Evolutionary conservation across 257 asterid species (phyloP).

Genomic region (Salvia miltiorrhiza): DNA sequence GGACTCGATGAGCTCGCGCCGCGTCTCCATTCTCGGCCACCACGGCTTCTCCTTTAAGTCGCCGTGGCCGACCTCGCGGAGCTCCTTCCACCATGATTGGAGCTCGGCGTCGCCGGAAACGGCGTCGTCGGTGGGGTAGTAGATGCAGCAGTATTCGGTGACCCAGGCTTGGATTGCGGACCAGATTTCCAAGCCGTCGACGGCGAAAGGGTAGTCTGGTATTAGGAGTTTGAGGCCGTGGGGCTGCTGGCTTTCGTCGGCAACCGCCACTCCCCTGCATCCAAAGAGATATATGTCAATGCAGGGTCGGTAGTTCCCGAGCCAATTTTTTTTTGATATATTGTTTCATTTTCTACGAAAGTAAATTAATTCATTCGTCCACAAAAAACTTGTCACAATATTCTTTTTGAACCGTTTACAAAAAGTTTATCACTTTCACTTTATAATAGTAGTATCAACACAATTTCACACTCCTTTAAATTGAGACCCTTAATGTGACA

Average conservation of each 20-base stretch:
- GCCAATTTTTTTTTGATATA: too few species aligned
- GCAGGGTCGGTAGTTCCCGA: background rate
- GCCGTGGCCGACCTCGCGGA: slow-evolving; percentile 61
- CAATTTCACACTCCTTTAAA: too few species aligned
- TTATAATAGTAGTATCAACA: too few species aligned
- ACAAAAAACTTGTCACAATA: too few species aligned
- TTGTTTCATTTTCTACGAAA: too few species aligned
- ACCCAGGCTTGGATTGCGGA: slow-evolving; percentile 72
- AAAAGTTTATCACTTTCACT: too few species aligned
- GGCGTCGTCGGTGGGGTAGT: slow-evolving; percentile 40
- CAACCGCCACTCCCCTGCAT: slow-evolving; percentile 71
- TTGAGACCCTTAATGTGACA: too few species aligned
- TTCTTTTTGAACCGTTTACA: too few species aligned
- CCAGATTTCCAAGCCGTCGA: slow-evolving; percentile 80
- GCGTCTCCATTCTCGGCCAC: slow-evolving; percentile 73
- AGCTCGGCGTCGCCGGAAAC: slow-evolving; percentile 55
- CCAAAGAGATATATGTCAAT: background rate
- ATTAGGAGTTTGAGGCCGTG: slow-evolving; percentile 54
- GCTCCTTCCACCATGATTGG: slow-evolving; percentile 81
- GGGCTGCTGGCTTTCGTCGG: slow-evolving; percentile 54
- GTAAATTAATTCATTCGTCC: too few species aligned
- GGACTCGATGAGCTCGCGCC: slow-evolving; percentile 41
- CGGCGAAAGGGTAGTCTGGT: slow-evolving; percentile 79
- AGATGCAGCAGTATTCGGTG: slow-evolving; percentile 45
- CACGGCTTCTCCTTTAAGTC: slow-evolving; percentile 63